These are phyloP conservation scores for Angophora floribunda DNA, from an alignment of 345 rosid species.

Conservation along the genomic window DNA sequence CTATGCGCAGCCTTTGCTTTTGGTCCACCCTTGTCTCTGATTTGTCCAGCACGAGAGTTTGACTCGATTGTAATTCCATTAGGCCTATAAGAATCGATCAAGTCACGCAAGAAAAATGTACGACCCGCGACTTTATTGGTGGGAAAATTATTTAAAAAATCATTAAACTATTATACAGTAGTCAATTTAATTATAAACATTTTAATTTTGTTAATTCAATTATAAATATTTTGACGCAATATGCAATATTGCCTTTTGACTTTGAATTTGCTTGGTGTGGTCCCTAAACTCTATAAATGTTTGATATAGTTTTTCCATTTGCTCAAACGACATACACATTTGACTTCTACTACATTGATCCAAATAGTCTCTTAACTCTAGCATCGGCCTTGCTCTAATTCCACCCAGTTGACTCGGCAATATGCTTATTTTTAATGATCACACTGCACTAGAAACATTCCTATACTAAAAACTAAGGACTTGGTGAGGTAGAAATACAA, in stretches of 20 bases:
- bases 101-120: not conserved
- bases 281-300: fast-evolving
- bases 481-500: not conserved
- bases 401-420: not conserved
- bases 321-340: not conserved
- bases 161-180: too few relatives aligned
- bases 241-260: fast-evolving
- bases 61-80: not conserved
- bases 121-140: not conserved
- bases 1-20: not conserved
- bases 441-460: not conserved
- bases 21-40: not conserved
- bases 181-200: too few relatives aligned
- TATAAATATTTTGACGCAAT: too few relatives aligned
- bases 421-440: not conserved
- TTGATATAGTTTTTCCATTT: fast-evolving
- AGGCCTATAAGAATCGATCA: not conserved
- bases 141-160: too few relatives aligned
- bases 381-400: not conserved
- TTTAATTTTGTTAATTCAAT: too few relatives aligned
- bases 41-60: not conserved
- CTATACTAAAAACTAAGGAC: not conserved
- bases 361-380: not conserved
- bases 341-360: not conserved
- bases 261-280: fast-evolving